These are phyloP conservation scores for Verbena officinalis DNA, from an alignment of 257 asterid genomes.

Conservation along the genomic window DNA sequence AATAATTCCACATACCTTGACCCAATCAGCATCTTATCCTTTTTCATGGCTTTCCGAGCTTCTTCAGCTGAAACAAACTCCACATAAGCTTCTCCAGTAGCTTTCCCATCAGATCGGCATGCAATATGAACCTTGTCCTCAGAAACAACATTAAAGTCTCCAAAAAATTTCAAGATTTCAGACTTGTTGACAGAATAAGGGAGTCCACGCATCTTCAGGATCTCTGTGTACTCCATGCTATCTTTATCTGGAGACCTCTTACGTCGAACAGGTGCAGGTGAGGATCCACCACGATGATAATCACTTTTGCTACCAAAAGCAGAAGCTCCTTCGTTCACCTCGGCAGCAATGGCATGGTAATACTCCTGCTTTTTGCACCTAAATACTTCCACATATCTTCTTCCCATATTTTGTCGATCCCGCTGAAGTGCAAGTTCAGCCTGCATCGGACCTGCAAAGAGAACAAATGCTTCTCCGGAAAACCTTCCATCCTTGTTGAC, in stretches of 20 bases:
- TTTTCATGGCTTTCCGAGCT: constrained; percentile 83
- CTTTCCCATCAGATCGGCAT: constrained; percentile 80
- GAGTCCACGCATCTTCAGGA: constrained; percentile 85
- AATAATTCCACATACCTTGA: constrained; percentile 87
- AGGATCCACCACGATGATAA: constrained; percentile 46
- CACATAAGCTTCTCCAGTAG: constrained; percentile 92
- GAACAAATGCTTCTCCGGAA: constrained; percentile 88
- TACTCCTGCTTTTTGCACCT: constrained; percentile 92
- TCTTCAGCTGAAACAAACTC: constrained; percentile 77
- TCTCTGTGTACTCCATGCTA: constrained; percentile 76
- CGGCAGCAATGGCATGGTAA: constrained; percentile 88
- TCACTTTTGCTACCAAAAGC: constrained; percentile 50
- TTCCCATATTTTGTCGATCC: constrained; percentile 89
- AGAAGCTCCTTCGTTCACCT: constrained; percentile 61
- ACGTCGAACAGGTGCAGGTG: constrained; percentile 67
- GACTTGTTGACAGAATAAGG: constrained; percentile 76
- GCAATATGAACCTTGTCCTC: constrained; percentile 77
- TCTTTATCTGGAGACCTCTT: constrained; percentile 84
- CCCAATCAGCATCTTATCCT: constrained; percentile 88
- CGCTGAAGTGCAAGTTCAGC: constrained; percentile 86
- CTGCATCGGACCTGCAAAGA: constrained; percentile 81
- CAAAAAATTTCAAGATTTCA: constrained; percentile 74
- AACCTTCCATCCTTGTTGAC: constrained; percentile 82
- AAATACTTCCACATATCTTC: constrained; percentile 96
- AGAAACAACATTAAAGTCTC: constrained; percentile 54